A percentile compares a stretch with the other conserved stretches of the same genome.
Evolutionary conservation across 768 basidiomycete species (phyloP).

Genomic region (Tricholoma bakamatsutake): DNA sequence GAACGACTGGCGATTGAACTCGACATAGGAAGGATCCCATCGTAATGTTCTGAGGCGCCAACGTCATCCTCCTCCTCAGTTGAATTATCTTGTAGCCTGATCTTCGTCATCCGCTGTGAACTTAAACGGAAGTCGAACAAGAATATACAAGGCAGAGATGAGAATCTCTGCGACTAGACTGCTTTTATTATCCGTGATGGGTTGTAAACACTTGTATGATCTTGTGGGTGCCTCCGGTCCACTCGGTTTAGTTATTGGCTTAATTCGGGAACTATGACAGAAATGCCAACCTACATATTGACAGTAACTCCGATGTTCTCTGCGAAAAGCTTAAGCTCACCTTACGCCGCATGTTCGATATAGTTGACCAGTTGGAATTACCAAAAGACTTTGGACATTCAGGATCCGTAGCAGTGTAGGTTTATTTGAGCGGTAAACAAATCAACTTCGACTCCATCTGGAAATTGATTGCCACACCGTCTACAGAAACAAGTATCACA

Average conservation of each 20-base stretch:
- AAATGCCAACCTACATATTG: background rate
- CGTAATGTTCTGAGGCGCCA: background rate
- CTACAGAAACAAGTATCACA: too few relatives aligned
- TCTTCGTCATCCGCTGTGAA: background rate
- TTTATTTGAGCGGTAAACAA: too few relatives aligned
- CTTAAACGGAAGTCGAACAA: background rate
- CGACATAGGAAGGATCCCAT: background rate
- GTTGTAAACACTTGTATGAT: conserved; percentile 12
- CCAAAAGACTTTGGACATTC: too few relatives aligned
- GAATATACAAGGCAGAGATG: background rate
- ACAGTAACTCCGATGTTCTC: too few relatives aligned
- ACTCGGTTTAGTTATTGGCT: background rate
- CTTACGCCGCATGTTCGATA: too few relatives aligned
- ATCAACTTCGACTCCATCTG: too few relatives aligned
- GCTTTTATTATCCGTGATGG: background rate
- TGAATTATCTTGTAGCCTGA: background rate
- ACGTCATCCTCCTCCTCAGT: conserved; percentile 8
- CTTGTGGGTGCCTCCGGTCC: conserved; percentile 7
- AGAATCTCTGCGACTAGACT: background rate
- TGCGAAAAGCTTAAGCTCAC: too few relatives aligned
- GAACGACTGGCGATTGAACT: background rate
- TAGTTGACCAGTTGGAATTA: too few relatives aligned
- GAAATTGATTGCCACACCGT: too few relatives aligned
- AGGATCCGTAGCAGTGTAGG: too few relatives aligned
- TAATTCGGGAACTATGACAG: background rate